Evolutionary conservation across 2,329 filamentous ascomycete genomes (phyloP), one percentile per base, ranked within the genome.

Genomic region (Phaeosphaeriaceae sp.): DNA sequence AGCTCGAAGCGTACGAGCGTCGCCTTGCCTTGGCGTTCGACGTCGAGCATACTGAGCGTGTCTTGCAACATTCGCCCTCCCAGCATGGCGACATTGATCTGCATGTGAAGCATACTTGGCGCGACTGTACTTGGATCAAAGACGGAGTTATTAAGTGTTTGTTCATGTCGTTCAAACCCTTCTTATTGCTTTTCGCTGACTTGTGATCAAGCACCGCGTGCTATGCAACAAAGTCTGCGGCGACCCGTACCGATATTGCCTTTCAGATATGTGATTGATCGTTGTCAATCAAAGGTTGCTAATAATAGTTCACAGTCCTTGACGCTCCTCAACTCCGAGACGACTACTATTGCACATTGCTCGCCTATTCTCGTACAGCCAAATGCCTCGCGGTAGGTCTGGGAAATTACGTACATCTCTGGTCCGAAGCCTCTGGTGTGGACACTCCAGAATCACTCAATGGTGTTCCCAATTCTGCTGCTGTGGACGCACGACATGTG

Each of bases 311-410:
- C 61, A 90, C 88, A 79, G 91, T 97, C 7, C 84, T 99, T 5
- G 92, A 97, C 78, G 94, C 94, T 9, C 93, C 93, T 2, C 87
- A 88, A 51, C 82, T 98, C n/a, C 88, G 92, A 56, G 93, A 98
- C 69, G 94, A 99, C 76, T 99, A 93, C 75, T 99, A 99, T 75
- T 97, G 93, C 78, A 95, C 93, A 0, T 84, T 93, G 2, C 83
- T 99, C 53, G 92, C 95, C 10, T 98, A 97, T 76, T 96, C 90
- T 0, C 77, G 85, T 42, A 90, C 86, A 7, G 86, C 88, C 51
- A 86, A 90, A 53, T 91, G 89, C 15, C 84, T 99, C 17, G 94
- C 92, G 19, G 91, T 98, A 19, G 94, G 92, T 0, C 83, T 98
- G 15, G 89, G 89, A 0, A 88, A 89, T 53, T 83, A 88, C 36